These are phyloP conservation scores for Paraconiothyrium sp. DNA, from an alignment of 2,329 filamentous ascomycete species.

Conservation along the genomic window DNA sequence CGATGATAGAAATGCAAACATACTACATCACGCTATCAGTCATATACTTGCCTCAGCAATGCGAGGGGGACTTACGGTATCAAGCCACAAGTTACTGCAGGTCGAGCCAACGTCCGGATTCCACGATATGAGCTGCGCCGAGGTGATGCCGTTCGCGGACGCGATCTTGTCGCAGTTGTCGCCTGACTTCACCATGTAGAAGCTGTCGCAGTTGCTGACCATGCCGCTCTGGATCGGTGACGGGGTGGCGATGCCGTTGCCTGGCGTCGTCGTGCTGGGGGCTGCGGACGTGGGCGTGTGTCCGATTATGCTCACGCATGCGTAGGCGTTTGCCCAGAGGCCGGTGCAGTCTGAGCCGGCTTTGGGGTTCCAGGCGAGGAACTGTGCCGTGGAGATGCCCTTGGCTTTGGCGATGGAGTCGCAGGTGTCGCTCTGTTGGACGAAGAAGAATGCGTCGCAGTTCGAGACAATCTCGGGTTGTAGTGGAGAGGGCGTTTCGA, in stretches of 20 bases:
- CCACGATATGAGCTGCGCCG: constrained; percentile 15
- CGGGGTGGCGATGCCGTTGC: constrained; percentile 20
- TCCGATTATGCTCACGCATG: constrained; percentile 23
- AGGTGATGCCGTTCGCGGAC: neutral
- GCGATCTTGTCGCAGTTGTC: constrained; percentile 16
- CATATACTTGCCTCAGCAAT: neutral
- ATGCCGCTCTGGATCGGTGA: constrained; percentile 20
- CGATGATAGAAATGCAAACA: constrained; percentile 11
- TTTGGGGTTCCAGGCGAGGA: constrained; percentile 23
- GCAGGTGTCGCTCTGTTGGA: constrained; percentile 19
- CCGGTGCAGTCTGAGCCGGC: constrained; percentile 15
- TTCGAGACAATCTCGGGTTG: constrained; percentile 19
- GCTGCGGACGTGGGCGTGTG: constrained; percentile 3
- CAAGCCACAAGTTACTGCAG: constrained; percentile 13
- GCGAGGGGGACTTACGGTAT: constrained; percentile 4
- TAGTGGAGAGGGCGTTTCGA: constrained; percentile 19
- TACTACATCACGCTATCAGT: constrained; percentile 1
- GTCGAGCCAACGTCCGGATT: constrained; percentile 13
- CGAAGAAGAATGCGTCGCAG: constrained; percentile 23
- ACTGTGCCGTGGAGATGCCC: constrained; percentile 20
- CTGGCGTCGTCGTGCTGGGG: constrained; percentile 13
- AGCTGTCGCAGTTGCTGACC: constrained; percentile 22
- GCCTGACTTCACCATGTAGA: constrained; percentile 15
- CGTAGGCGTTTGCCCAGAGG: constrained; percentile 22
- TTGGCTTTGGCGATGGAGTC: constrained; percentile 11